phyloP scores from a whole-genome alignment of 2,329 filamentous ascomycete species.

The Xenoacremonium recifei region DNA sequence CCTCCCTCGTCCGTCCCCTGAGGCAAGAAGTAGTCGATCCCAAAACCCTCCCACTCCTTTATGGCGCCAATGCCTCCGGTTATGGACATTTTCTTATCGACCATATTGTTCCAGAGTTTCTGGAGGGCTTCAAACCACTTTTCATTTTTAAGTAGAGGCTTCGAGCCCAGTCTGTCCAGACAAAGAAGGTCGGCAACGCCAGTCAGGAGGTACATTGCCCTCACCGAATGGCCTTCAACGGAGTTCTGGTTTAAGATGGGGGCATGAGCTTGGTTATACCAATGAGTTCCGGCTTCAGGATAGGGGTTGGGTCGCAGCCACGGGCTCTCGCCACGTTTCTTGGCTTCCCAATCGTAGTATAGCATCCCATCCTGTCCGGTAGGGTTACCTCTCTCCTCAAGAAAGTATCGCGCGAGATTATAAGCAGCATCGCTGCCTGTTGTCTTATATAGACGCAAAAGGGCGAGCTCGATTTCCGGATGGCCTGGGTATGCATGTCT shows the following conservation, averaged over 20 bases:
- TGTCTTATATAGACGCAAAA: slow-evolving; percentile 35
- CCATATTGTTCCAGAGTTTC: slow-evolving; percentile 59
- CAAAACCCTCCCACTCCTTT: slow-evolving; percentile 59
- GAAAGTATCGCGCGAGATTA: slow-evolving; percentile 54
- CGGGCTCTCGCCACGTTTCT: slow-evolving; percentile 47
- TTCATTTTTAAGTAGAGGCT: slow-evolving; percentile 14
- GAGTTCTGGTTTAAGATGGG: slow-evolving; percentile 44
- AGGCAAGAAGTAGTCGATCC: slow-evolving; percentile 57
- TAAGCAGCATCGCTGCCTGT: slow-evolving; percentile 36
- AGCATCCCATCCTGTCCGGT: slow-evolving; percentile 46
- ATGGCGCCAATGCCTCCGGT: slow-evolving; percentile 56
- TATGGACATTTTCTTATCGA: slow-evolving; percentile 59
- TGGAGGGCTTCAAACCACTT: slow-evolving; percentile 38
- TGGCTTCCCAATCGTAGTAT: slow-evolving; percentile 54
- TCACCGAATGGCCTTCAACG: slow-evolving; percentile 55
- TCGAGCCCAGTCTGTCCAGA: slow-evolving; percentile 13
- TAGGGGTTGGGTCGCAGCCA: slow-evolving; percentile 47
- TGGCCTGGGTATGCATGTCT: slow-evolving; percentile 57
- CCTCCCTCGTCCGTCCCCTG: slow-evolving; percentile 60
- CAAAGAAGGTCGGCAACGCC: slow-evolving; percentile 53
- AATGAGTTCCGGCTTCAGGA: slow-evolving; percentile 36
- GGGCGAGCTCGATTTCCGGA: slow-evolving; percentile 48
- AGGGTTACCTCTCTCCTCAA: slow-evolving; percentile 56
- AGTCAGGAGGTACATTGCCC: slow-evolving; percentile 60
- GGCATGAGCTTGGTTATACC: slow-evolving; percentile 57